These are phyloP conservation scores for Mortierella sp. DNA, from an alignment of 371 early-diverging fungal genomes.

Conservation along the genomic window DNA sequence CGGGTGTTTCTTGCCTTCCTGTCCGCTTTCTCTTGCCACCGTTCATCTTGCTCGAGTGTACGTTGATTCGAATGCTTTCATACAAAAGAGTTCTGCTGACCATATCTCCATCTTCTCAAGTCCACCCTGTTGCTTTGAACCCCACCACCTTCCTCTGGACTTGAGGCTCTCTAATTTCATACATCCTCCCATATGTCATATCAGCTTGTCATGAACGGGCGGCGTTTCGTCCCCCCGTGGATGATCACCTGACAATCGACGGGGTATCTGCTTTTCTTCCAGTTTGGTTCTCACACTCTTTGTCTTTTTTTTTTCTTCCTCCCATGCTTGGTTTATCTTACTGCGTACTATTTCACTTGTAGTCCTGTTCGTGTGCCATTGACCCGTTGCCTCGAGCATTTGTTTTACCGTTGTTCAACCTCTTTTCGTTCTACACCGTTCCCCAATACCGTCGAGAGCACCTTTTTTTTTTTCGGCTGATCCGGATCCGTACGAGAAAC, in stretches of 20 bases:
- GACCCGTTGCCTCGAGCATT: background rate
- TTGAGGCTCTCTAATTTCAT: too few species aligned
- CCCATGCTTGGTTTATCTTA: background rate
- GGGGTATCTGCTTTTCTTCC: background rate
- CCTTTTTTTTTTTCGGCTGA: background rate
- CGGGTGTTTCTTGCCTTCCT: too few species aligned
- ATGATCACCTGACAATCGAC: background rate
- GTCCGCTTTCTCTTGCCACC: too few species aligned
- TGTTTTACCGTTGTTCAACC: conserved; percentile 4
- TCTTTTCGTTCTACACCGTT: background rate
- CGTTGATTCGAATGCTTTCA: too few species aligned
- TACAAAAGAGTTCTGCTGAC: too few species aligned
- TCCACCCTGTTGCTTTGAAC: too few species aligned
- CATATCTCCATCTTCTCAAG: too few species aligned
- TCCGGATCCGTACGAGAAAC: too few species aligned
- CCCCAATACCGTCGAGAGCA: background rate
- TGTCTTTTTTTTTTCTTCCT: background rate
- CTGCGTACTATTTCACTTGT: background rate
- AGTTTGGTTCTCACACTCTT: conserved; percentile 12
- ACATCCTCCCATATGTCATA: too few species aligned
- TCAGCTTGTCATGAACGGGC: background rate
- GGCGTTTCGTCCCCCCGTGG: too few species aligned
- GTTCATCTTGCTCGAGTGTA: too few species aligned
- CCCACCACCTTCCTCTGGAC: too few species aligned
- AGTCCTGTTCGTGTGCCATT: background rate